Conservation (phyloP, 208 protist species). For the Strigomonas galati region DNA sequence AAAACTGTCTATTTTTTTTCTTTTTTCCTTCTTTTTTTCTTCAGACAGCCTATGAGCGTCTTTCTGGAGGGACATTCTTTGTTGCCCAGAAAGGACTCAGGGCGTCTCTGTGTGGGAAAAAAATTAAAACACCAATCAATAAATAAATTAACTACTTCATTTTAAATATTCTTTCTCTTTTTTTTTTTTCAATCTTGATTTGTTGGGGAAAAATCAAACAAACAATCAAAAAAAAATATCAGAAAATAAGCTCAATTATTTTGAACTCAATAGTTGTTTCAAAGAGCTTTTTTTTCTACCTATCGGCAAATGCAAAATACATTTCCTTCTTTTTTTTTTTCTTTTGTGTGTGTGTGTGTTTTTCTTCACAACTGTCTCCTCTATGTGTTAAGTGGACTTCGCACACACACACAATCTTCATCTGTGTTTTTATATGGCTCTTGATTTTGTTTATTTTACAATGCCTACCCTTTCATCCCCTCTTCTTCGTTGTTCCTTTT, state of each 20-base stretch:
- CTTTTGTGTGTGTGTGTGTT: neutral
- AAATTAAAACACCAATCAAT: slow-evolving; percentile 3
- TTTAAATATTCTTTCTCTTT: no score
- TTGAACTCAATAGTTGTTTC: slow-evolving; percentile 1
- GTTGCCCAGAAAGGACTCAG: no score
- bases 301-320: neutral
- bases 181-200: slow-evolving; percentile 1
- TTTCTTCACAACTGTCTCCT: neutral
- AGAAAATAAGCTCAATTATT: slow-evolving; percentile 1
- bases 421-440: neutral
- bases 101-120: no score
- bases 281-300: slow-evolving; percentile 5
- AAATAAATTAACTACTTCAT: neutral
- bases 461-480: neutral
- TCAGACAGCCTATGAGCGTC: no score
- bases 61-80: no score
- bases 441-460: neutral
- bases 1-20: no score
- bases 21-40: no score
- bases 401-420: neutral
- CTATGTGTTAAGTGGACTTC: no score
- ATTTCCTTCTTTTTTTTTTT: neutral
- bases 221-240: neutral
- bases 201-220: neutral
- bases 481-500: neutral